A percentile compares a stretch with the other conserved stretches of the same genome.
Evolutionary conservation across 2,329 filamentous ascomycete species (phyloP).

Genomic region (Peltaster fructicola): DNA sequence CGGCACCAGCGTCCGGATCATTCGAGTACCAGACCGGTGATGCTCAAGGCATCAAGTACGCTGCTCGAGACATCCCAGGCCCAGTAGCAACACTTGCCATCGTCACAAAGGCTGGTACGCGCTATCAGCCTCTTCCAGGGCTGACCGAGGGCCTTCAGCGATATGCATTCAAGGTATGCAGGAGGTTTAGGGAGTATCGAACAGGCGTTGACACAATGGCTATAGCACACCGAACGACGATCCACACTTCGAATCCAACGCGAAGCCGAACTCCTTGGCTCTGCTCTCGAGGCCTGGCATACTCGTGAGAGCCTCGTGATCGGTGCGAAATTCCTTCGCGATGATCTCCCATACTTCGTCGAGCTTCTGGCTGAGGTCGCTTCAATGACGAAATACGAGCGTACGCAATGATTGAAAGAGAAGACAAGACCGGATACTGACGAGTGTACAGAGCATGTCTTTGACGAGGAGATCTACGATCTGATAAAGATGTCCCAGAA

Average conservation of each 20-base stretch:
- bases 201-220: conserved; percentile 1
- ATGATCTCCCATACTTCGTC: conserved; percentile 93
- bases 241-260: conserved; percentile 84
- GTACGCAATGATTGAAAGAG: conserved; percentile 23
- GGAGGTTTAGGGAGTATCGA: conserved; percentile 1
- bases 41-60: conserved; percentile 76
- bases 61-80: conserved; percentile 73
- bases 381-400: conserved; percentile 67
- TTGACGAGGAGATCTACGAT: conserved; percentile 69
- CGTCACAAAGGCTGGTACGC: conserved; percentile 83
- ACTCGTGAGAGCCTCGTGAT: conserved; percentile 85
- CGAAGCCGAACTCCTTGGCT: conserved; percentile 88
- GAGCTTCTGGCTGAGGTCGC: conserved; percentile 89
- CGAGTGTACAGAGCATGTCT: conserved; percentile 54
- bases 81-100: conserved; percentile 82
- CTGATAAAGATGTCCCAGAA: conserved; percentile 64
- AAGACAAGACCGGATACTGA: conserved; percentile 8
- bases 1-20: conserved; percentile 51
- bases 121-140: conserved; percentile 80
- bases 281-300: conserved; percentile 73
- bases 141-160: conserved; percentile 79
- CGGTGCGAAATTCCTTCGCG: conserved; percentile 84
- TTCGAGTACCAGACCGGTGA: conserved; percentile 80
- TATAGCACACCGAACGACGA: conserved; percentile 66
- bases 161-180: conserved; percentile 85